Percentiles rank a stretch among this genome's conserved stretches.
phyloP scores from a whole-genome alignment of 441 rosid species.

The Pelargonium australe region DNA sequence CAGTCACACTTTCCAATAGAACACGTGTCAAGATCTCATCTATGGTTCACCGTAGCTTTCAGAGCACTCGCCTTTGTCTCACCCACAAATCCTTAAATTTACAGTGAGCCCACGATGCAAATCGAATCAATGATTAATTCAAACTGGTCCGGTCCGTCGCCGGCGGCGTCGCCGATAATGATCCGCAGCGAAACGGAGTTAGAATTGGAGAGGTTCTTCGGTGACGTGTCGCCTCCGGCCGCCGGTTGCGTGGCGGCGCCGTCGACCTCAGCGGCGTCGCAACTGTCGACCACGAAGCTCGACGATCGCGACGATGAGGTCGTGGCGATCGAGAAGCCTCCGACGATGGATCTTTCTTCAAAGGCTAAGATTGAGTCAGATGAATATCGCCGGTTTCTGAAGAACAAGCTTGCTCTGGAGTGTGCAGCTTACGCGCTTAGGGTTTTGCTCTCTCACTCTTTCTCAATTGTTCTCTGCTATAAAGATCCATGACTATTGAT shows the following conservation, averaged over 20 bases:
- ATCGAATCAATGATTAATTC: no score
- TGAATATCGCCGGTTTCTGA: slow-evolving; percentile 2
- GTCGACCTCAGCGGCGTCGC: background rate
- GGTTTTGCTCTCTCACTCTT: background rate
- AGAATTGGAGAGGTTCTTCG: slow-evolving; percentile 7
- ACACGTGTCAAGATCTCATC: no score
- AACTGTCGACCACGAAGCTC: background rate
- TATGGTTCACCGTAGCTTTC: no score
- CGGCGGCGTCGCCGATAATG: background rate
- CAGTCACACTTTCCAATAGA: no score
- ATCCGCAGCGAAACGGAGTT: slow-evolving; percentile 3
- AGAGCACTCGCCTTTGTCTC: no score
- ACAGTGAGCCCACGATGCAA: no score
- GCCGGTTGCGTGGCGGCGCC: background rate
- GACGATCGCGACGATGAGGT: background rate
- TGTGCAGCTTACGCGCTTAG: slow-evolving; percentile 9
- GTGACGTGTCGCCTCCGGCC: slow-evolving; percentile 1
- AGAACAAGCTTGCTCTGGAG: slow-evolving; percentile 7
- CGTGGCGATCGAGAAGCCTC: slow-evolving; percentile 6
- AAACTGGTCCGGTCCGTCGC: background rate
- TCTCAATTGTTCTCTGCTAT: background rate
- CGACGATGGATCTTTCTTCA: background rate
- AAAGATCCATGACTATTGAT: background rate
- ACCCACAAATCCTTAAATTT: no score
- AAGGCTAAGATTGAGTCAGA: background rate